Conservation (phyloP, 2,329 filamentous ascomycete species). For the Sporothrix globosa region DNA sequence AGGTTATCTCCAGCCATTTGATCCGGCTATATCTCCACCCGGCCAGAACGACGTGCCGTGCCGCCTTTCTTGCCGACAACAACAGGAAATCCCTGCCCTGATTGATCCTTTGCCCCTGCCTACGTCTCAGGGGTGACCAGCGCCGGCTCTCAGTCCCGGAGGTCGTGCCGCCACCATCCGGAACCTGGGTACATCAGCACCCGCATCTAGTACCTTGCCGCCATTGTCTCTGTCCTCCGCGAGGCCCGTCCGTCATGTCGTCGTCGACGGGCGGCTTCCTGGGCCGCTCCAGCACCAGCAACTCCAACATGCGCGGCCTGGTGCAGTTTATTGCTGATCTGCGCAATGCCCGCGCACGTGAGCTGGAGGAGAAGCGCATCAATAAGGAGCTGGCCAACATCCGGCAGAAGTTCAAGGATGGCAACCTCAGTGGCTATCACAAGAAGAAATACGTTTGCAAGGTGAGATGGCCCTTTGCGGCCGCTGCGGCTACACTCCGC, state of each 20-base stretch:
- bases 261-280: slow-evolving; percentile 64
- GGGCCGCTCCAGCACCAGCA: slow-evolving; percentile 66
- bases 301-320: slow-evolving; percentile 75
- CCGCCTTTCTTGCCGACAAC: neutral
- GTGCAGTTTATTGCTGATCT: slow-evolving; percentile 98
- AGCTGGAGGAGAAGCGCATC: slow-evolving; percentile 97
- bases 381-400: slow-evolving; percentile 99
- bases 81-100: neutral
- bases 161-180: slow-evolving; percentile 7
- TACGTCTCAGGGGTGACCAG: neutral
- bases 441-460: slow-evolving; percentile 99
- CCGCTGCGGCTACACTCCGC: too few species aligned
- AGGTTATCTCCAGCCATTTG: neutral
- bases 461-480: slow-evolving; percentile 46
- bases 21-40: neutral
- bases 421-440: slow-evolving; percentile 91
- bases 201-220: neutral
- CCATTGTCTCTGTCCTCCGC: neutral
- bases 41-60: neutral
- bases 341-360: slow-evolving; percentile 89
- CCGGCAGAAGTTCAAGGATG: slow-evolving; percentile 97
- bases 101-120: neutral
- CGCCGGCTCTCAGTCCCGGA: slow-evolving; percentile 17
- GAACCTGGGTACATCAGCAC: neutral
- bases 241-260: slow-evolving; percentile 52